Evolutionary conservation across 148 eudicot genomes (phyloP).

Genomic region (Agrostemma githago): DNA sequence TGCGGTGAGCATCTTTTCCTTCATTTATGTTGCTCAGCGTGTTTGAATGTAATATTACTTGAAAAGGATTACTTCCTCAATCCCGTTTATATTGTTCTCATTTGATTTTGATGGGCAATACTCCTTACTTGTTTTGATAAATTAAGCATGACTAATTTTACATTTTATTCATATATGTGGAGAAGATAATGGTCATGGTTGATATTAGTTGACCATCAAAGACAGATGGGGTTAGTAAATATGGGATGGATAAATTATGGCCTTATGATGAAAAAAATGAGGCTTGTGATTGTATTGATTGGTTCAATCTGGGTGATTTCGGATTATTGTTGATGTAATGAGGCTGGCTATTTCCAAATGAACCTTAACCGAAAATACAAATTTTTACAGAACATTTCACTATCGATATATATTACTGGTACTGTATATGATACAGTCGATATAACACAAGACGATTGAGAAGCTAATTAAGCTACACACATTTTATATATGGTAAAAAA

Average conservation of each 20-base stretch:
- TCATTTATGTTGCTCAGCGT: slow-evolving; percentile 4
- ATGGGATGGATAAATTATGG: neutral
- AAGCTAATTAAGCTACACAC: too few relatives aligned
- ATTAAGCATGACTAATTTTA: neutral
- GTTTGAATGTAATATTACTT: neutral
- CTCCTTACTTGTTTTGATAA: neutral
- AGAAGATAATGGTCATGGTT: neutral
- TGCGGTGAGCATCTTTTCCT: slow-evolving; percentile 55
- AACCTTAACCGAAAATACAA: too few relatives aligned
- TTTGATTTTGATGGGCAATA: neutral
- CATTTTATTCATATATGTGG: neutral
- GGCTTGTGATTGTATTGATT: too few relatives aligned
- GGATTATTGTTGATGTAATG: too few relatives aligned
- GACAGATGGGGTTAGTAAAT: neutral
- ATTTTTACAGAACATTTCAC: too few relatives aligned
- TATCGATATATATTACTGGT: too few relatives aligned
- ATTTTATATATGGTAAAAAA: too few relatives aligned
- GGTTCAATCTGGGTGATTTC: too few relatives aligned
- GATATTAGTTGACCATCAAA: neutral
- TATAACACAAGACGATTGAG: too few relatives aligned
- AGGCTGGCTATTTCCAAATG: too few relatives aligned
- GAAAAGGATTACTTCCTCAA: neutral
- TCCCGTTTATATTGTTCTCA: neutral
- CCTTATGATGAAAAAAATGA: too few relatives aligned
- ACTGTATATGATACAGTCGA: too few relatives aligned